These are phyloP conservation scores for Candida hungchunana DNA, from an alignment of 805 yeast species.

Conservation along the genomic window DNA sequence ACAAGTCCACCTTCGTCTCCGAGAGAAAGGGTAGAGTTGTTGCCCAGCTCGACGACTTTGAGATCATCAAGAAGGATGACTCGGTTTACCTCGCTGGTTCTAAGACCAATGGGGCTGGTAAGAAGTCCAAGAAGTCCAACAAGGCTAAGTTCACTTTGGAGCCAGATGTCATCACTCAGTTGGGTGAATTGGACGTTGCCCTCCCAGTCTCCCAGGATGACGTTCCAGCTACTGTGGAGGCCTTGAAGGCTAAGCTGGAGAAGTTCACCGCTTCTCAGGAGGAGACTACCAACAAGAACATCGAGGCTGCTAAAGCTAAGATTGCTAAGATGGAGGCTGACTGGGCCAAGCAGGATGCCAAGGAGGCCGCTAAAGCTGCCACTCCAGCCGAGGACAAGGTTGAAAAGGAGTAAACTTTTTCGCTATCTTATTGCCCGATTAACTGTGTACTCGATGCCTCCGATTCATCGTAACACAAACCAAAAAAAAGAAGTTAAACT, in stretches of 20 bases:
- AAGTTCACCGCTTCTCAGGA: constrained; percentile 71
- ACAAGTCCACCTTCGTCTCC: constrained; percentile 27
- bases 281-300: constrained; percentile 71
- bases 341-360: constrained; percentile 43
- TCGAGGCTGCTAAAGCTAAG: constrained; percentile 73
- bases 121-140: constrained; percentile 54
- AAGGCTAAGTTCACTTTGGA: constrained; percentile 65
- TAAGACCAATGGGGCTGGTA: constrained; percentile 36
- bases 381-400: constrained; percentile 6
- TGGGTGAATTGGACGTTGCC: constrained; percentile 70
- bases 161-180: constrained; percentile 71
- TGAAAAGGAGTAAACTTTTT: constrained; percentile 15
- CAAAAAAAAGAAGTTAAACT: no score
- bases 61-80: constrained; percentile 59
- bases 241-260: constrained; percentile 67
- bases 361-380: constrained; percentile 24
- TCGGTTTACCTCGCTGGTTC: constrained; percentile 54
- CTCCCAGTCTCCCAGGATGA: constrained; percentile 78
- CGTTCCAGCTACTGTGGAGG: constrained; percentile 56
- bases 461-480: no score
- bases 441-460: background rate
- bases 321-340: constrained; percentile 62
- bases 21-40: constrained; percentile 39
- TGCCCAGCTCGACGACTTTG: constrained; percentile 61
- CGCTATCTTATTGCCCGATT: background rate